Evolutionary conservation across 2,329 filamentous ascomycete species (phyloP), one percentile per base, ranked within the genome.

Genomic region (Cercospora zeina): DNA sequence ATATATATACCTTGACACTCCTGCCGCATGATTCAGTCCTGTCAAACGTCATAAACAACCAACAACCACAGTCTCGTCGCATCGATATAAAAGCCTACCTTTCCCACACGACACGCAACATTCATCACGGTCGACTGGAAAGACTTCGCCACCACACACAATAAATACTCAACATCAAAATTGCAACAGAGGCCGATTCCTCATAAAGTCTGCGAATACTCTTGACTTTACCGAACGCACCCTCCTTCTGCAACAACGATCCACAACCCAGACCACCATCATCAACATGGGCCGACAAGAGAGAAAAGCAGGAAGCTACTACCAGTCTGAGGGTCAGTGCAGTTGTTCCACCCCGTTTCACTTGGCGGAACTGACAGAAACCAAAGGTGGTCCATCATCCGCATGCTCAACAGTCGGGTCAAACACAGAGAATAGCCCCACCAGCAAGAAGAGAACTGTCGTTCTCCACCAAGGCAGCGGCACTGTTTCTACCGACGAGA

Each of bases 391-490:
- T 13, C 56, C 56, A 30, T 33, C 55, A 5, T 60, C 61, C 3
- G 33, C 56, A 27, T 63, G 39, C 56, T 63, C 61, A 21, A 56
- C 61, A 14, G 39, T 27, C 10, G 53, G 45, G 13, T 61, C 57
- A 11, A 53, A 53, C 13, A 37, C 51, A 37, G 58, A 34, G 6
- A 31, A 36, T 13, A 61, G 55, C 30, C 62, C 54, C 19, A 58
- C 53, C 13, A 31, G 30, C 16, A 47, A 58, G 19, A 47, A 54
- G 24, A 45, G 47, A n/a, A 57, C 58, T n/a, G 56, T 50, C 14
- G 61, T 65, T n/a, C 30, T 67, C 16, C 65, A 67, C 39, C 55
- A 63, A 33, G 61, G 63, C 6, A 62, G 58, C 36, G 65, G 65
- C 16, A 47, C 56, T 21, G 56, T 64, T 8, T 45, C 57, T 14